Evolutionary conservation across 1,284 basidiomycete species (phyloP).

Genomic region (Irpex lacteus): DNA sequence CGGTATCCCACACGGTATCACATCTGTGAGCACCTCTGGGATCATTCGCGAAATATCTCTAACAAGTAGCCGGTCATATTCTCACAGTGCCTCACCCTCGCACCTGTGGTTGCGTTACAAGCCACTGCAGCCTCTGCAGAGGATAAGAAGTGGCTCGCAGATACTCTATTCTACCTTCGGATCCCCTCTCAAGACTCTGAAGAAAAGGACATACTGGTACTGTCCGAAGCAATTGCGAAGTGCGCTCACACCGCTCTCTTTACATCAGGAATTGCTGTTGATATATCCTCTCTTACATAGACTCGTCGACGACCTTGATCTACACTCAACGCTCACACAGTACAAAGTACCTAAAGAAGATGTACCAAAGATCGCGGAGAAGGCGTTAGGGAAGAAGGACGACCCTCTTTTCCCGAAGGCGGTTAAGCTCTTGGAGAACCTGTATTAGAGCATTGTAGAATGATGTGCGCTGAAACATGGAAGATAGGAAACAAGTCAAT

Average conservation of each 20-base stretch:
- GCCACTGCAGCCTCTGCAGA: constrained; percentile 50
- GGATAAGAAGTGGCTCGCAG: constrained; percentile 57
- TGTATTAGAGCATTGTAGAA: constrained; percentile 34
- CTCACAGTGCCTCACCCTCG: constrained; percentile 70
- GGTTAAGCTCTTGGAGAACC: constrained; percentile 43
- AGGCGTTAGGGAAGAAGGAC: constrained; percentile 40
- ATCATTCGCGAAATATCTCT: background rate
- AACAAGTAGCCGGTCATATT: too few species aligned
- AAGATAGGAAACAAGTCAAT: background rate
- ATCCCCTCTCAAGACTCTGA: constrained; percentile 57
- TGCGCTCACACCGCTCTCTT: constrained; percentile 20
- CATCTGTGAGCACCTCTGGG: constrained; percentile 45
- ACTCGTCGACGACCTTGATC: constrained; percentile 54
- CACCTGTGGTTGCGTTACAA: constrained; percentile 59
- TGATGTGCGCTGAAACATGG: background rate
- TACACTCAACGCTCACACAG: constrained; percentile 52
- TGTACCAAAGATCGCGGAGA: constrained; percentile 47
- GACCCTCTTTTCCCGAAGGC: constrained; percentile 37
- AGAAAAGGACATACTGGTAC: constrained; percentile 53
- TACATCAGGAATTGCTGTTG: background rate
- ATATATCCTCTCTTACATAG: constrained; percentile 24
- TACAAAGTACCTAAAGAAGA: constrained; percentile 60
- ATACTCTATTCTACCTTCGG: constrained; percentile 52
- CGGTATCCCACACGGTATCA: constrained; percentile 78
- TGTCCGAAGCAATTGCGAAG: constrained; percentile 55